Percentiles rank a stretch among this genome's conserved stretches.
These are phyloP conservation scores for Backusella australiensis DNA, from an alignment of 192 early-diverging fungal genomes.

Conservation along the genomic window DNA sequence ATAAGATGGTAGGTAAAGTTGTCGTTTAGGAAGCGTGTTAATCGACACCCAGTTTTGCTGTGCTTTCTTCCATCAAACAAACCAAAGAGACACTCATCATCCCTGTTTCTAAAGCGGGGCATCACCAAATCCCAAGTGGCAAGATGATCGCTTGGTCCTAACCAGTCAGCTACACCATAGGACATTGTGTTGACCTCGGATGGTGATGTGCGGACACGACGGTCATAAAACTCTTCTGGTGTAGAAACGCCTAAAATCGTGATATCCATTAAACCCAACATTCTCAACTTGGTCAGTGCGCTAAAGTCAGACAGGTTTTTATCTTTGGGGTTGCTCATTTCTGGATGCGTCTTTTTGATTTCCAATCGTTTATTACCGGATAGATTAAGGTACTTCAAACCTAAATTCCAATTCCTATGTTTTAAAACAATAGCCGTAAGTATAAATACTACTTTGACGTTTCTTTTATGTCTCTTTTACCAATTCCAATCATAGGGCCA, in stretches of 20 bases:
- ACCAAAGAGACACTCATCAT: conserved; percentile 88
- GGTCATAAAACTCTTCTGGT: conserved; percentile 78
- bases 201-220: conserved; percentile 80
- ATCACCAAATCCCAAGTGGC: conserved; percentile 84
- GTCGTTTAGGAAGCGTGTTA: conserved; percentile 71
- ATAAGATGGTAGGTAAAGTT: conserved; percentile 67
- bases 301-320: conserved; percentile 73
- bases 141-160: conserved; percentile 68
- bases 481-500: conserved; percentile 98
- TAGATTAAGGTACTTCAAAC: conserved; percentile 87
- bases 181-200: conserved; percentile 79
- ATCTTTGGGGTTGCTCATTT: conserved; percentile 20
- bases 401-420: conserved; percentile 81
- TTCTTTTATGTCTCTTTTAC: conserved; percentile 31
- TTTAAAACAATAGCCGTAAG: not conserved
- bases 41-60: conserved; percentile 43
- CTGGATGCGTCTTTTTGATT: conserved; percentile 59
- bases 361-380: conserved; percentile 89
- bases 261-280: conserved; percentile 86
- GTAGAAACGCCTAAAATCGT: conserved; percentile 71
- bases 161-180: conserved; percentile 84
- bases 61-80: conserved; percentile 74
- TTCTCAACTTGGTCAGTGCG: conserved; percentile 69
- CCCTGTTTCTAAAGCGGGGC: conserved; percentile 76
- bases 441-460: not conserved